These are phyloP conservation scores for Fonsecaea pedrosoi DNA, from an alignment of 2,329 filamentous ascomycete species.

Conservation along the genomic window DNA sequence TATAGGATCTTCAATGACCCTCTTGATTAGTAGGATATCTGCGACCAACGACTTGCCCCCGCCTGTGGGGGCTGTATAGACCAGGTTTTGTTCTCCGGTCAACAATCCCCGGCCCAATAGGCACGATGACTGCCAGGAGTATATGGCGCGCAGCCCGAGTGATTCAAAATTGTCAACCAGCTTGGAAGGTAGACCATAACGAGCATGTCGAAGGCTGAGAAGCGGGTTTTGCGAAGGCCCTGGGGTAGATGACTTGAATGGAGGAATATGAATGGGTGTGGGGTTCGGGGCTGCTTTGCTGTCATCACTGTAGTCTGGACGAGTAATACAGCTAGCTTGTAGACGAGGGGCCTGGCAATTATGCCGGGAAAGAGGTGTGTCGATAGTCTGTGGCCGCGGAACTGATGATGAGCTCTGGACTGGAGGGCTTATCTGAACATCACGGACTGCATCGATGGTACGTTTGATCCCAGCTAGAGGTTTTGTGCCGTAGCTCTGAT, in stretches of 20 bases:
- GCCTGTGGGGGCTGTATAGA: constrained; percentile 81
- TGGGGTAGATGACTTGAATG: constrained; percentile 40
- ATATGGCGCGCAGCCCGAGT: constrained; percentile 74
- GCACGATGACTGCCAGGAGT: constrained; percentile 80
- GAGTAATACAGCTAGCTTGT: constrained; percentile 26
- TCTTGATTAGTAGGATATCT: constrained; percentile 74
- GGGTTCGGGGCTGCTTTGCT: not conserved
- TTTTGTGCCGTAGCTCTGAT: constrained; percentile 49
- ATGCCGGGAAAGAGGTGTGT: not conserved
- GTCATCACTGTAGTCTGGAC: not conserved
- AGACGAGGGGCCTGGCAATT: constrained; percentile 17
- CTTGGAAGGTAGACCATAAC: constrained; percentile 66
- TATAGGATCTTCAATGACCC: constrained; percentile 66
- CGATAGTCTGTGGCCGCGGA: not conserved
- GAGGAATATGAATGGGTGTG: constrained; percentile 4
- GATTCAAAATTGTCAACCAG: constrained; percentile 69
- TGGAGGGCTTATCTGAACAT: not conserved
- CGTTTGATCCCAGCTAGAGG: constrained; percentile 61
- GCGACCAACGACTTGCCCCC: constrained; percentile 77
- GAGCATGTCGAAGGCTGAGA: constrained; percentile 67
- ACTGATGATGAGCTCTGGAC: not conserved
- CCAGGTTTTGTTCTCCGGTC: constrained; percentile 69
- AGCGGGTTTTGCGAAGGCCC: constrained; percentile 50
- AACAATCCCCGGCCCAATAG: constrained; percentile 71
- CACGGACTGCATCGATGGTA: constrained; percentile 39